phyloP scores from a whole-genome alignment of 1,284 basidiomycete species.

The Cystobasidium sp. region DNA sequence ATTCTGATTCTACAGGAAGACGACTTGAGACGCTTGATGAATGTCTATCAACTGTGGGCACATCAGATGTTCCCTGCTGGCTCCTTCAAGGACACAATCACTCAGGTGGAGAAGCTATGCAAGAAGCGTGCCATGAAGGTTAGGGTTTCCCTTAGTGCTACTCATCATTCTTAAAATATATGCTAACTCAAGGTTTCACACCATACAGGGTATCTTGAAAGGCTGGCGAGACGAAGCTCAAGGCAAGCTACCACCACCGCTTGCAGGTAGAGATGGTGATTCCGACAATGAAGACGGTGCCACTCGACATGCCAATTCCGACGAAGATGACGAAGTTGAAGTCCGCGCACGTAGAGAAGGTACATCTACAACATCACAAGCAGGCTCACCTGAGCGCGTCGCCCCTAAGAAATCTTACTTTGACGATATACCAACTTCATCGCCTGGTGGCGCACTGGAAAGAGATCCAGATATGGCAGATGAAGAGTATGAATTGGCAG shows the following conservation, averaged over 20 bases:
- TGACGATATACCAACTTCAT: slow-evolving; percentile 38
- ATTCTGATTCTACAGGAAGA: slow-evolving; percentile 62
- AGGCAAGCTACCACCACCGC: slow-evolving; percentile 32
- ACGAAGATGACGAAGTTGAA: slow-evolving; percentile 19
- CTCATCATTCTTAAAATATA: neutral
- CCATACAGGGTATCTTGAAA: slow-evolving; percentile 25
- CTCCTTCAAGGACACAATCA: slow-evolving; percentile 79
- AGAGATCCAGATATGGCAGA: slow-evolving; percentile 34
- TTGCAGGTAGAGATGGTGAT: neutral
- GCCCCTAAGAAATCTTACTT: slow-evolving; percentile 39
- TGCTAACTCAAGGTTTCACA: neutral
- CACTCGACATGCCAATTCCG: slow-evolving; percentile 9
- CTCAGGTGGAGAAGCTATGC: slow-evolving; percentile 80
- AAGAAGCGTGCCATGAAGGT: slow-evolving; percentile 82
- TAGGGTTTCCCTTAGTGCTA: slow-evolving; percentile 51
- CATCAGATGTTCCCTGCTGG: slow-evolving; percentile 86
- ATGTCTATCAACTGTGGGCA: slow-evolving; percentile 87
- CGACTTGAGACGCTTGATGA: slow-evolving; percentile 76
- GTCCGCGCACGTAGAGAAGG: neutral
- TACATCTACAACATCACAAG: slow-evolving; percentile 22
- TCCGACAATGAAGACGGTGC: slow-evolving; percentile 23
- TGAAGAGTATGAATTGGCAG: slow-evolving; percentile 12
- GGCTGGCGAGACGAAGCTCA: slow-evolving; percentile 41
- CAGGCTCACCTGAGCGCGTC: slow-evolving; percentile 16
- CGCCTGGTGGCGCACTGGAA: slow-evolving; percentile 36